Evolutionary conservation across 805 yeast genomes (phyloP).

Genomic region (Ogataea angusta): DNA sequence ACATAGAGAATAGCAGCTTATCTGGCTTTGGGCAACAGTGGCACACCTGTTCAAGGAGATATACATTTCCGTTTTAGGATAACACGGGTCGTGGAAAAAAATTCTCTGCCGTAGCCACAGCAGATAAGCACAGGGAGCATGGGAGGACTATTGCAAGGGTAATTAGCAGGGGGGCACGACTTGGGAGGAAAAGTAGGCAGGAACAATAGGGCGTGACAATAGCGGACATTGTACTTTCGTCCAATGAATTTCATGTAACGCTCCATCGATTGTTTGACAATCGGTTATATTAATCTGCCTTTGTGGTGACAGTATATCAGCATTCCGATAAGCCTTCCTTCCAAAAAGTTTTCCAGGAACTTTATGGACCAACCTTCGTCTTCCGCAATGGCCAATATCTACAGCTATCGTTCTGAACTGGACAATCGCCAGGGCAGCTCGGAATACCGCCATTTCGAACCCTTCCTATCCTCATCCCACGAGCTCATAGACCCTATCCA

Average conservation of each 20-base stretch:
- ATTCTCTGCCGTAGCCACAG: not conserved
- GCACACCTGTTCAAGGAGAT: not conserved
- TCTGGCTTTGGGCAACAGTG: not conserved
- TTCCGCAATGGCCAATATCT: conserved; percentile 4
- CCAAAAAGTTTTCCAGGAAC: conserved; percentile 3
- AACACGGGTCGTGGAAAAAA: conserved; percentile 3
- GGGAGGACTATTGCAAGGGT: not conserved
- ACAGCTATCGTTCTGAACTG: conserved; percentile 5
- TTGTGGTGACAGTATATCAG: conserved; percentile 11
- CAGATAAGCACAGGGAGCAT: conserved; percentile 5
- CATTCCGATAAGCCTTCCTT: conserved; percentile 11
- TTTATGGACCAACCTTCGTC: conserved; percentile 8
- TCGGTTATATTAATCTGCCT: conserved; percentile 7
- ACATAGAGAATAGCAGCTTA: not conserved
- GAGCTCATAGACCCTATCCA: conserved; percentile 8
- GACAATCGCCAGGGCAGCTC: conserved; percentile 3
- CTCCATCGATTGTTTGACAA: conserved; percentile 5
- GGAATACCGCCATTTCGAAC: conserved; percentile 4
- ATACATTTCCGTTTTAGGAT: conserved; percentile 5
- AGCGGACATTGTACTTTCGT: not conserved
- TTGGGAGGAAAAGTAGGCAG: not conserved
- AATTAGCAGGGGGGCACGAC: not conserved
- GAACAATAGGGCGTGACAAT: not conserved
- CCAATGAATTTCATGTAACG: conserved; percentile 7
- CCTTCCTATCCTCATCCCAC: conserved; percentile 2